Base-by-base conservation (phyloP, 139 green algal species). In the Tetraselmis chui region DNA sequence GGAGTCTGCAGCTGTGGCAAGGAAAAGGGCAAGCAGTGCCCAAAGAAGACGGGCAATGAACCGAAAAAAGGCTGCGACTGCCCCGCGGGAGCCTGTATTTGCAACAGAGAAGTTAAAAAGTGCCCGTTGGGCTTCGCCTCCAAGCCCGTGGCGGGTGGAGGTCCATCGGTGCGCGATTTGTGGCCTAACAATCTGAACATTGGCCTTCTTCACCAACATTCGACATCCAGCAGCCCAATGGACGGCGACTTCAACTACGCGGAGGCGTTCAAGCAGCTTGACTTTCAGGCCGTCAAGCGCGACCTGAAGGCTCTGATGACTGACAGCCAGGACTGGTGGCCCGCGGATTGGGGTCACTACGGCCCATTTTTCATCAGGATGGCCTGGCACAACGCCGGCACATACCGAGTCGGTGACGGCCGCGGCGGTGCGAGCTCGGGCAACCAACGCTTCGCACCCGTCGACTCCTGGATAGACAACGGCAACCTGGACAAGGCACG, bases 271-370 rank as follows among this genome's bases (percentile, higher is more conserved):
- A 67, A 67, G 45, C 18, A 5, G 45, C 45, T 67, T 18, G 45
- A 67, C 45, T 67, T 25, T 67, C 11, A 76, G 31, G 83, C 78
- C 25, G 75, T 88, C 2, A 81, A 83, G 31, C 31, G 59, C 0
- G 86, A 90, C 79, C 31, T 90, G 22, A 23, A 75, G 0, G 32
- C 59, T 24, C 28, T 85, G 1, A 30, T 90, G 31, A 76, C 29
- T 2, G 28, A 79, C 24, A 76, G 28, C 25, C 74, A 85, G 81
- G 58, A 77, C 45, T 90, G 59, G 26, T 90, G 86, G 86, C 86
- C 86, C 18, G 86, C 86, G 1, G 86, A 90, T 27, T 86, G 81
- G 2, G 84, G 86, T 28, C 79, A 84, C 26, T 90, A 90, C 78
- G 83, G 84, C 1, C 67, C 67, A 0, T 80, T 88, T 0, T 84